Base-by-base conservation (phyloP, 2,329 filamentous ascomycete genomes). In the Aureobasidium sp. region DNA sequence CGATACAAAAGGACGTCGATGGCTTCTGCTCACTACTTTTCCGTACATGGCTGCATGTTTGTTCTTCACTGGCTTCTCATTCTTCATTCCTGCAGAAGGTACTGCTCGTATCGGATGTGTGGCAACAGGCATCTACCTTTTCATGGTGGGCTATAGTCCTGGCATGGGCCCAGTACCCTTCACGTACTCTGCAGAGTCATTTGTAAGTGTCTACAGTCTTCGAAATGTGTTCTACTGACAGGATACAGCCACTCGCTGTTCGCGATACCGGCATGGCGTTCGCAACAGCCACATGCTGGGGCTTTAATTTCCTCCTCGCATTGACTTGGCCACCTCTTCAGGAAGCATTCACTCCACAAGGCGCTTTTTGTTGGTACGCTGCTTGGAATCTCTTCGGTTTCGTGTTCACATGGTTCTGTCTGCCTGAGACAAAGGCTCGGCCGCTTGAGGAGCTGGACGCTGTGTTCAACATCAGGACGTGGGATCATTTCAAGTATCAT, bases 361-460 rank as follows among this genome's bases (percentile, higher is more conserved):
- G 80, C 5, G 80, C 77, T 0, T 83, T 84, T 65, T 77, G 77
- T 10, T 84, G 80, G 77, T 85, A 85, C 68, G 82, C 81, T 0
- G 79, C 73, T 0, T 82, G 81, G 75, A 84, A 83, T 68, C 65
- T 83, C 23, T 76, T 84, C 50, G 81, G 80, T 17, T 60, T 82
- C 70, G 71, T 78, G 65, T 73, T 75, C 69, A 65, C 77, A 71
- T 63, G 80, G 46, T 66, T 69, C 41, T 79, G 79, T 64, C 59
- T 79, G 37, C 76, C 76, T 13, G 77, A 79, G 66, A 79, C 76
- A 52, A 78, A 79, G 66, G 73, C 77, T 64, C 68, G 74, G 6
- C 78, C 76, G 1, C 74, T 79, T 26, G 76, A 79, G 66, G 77
- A 79, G 62, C 70, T 79, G 12, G 76, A 79, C 64, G 78, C 78